Conservation (phyloP, 2,329 filamentous ascomycete genomes). For the Clonostachys solani region DNA sequence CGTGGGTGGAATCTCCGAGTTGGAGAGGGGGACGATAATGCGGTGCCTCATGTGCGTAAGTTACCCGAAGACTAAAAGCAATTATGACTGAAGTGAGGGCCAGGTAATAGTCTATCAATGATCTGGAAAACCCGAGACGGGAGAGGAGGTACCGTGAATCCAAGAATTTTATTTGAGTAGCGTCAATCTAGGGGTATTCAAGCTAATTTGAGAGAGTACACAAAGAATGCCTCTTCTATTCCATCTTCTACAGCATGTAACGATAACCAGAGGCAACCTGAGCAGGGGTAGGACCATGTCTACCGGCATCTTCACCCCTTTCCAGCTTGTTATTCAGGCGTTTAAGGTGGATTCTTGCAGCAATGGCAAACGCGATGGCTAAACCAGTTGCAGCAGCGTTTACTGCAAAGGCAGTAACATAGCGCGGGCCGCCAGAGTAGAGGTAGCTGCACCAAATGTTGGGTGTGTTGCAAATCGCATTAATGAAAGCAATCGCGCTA, state of each 20-base stretch:
- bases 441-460: constrained; percentile 63
- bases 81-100: too few relatives aligned
- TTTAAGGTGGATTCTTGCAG: constrained; percentile 11
- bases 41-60: too few relatives aligned
- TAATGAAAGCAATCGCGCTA: constrained; percentile 67
- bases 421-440: constrained; percentile 32
- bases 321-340: constrained; percentile 18
- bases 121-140: too few relatives aligned
- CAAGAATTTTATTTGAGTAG: too few relatives aligned
- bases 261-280: constrained; percentile 18
- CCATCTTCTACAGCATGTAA: constrained; percentile 6
- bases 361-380: constrained; percentile 15
- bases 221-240: too few relatives aligned
- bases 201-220: too few relatives aligned
- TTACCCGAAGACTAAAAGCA: too few relatives aligned
- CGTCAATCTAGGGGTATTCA: too few relatives aligned
- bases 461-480: constrained; percentile 44
- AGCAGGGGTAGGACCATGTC: constrained; percentile 16
- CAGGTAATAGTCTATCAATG: too few relatives aligned
- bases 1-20: too few relatives aligned
- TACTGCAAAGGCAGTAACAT: constrained; percentile 13
- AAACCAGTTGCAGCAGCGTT: constrained; percentile 16
- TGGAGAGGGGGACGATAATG: too few relatives aligned
- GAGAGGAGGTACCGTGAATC: too few relatives aligned
- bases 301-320: constrained; percentile 14